Conservation (phyloP, 1,284 basidiomycete genomes). For the Afroboletus lepidellus region DNA sequence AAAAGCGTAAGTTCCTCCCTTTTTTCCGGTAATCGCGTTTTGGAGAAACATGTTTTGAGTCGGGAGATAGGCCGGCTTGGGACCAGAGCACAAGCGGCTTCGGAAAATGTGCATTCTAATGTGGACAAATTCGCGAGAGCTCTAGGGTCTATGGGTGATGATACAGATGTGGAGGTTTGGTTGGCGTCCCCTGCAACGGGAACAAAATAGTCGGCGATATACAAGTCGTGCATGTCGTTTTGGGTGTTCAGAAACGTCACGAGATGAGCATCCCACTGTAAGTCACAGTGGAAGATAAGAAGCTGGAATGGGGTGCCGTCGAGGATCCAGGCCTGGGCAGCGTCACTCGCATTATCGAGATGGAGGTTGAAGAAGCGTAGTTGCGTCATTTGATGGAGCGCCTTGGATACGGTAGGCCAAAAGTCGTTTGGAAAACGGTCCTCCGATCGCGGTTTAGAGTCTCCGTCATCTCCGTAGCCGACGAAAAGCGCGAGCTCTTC, state of each 20-base stretch:
- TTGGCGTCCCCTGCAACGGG: constrained; percentile 20
- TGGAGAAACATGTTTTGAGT: constrained; percentile 68
- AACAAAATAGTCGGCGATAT: constrained; percentile 55
- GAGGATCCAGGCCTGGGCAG: constrained; percentile 54
- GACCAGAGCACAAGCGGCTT: constrained; percentile 55
- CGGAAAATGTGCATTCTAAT: constrained; percentile 64
- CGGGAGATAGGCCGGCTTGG: constrained; percentile 55
- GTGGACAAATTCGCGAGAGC: constrained; percentile 48
- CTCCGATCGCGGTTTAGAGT: not conserved
- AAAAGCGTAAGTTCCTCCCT: constrained; percentile 48
- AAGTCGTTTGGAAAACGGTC: constrained; percentile 37
- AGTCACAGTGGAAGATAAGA: constrained; percentile 58
- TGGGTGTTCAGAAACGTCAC: constrained; percentile 55
- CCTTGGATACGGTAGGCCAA: constrained; percentile 50
- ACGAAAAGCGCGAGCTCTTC: constrained; percentile 51
- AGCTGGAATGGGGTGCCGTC: constrained; percentile 49
- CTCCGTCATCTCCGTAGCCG: constrained; percentile 12
- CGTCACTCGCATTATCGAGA: constrained; percentile 36
- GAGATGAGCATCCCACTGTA: constrained; percentile 59
- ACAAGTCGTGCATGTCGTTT: constrained; percentile 50
- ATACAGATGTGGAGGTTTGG: constrained; percentile 4
- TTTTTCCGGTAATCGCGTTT: constrained; percentile 46
- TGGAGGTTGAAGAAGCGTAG: constrained; percentile 52
- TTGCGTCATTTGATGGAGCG: constrained; percentile 43
- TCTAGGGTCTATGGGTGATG: constrained; percentile 28